These are phyloP conservation scores for Stagonosporopsis cucurbitacearum DNA, from an alignment of 2,329 filamentous ascomycete genomes.

Conservation along the genomic window DNA sequence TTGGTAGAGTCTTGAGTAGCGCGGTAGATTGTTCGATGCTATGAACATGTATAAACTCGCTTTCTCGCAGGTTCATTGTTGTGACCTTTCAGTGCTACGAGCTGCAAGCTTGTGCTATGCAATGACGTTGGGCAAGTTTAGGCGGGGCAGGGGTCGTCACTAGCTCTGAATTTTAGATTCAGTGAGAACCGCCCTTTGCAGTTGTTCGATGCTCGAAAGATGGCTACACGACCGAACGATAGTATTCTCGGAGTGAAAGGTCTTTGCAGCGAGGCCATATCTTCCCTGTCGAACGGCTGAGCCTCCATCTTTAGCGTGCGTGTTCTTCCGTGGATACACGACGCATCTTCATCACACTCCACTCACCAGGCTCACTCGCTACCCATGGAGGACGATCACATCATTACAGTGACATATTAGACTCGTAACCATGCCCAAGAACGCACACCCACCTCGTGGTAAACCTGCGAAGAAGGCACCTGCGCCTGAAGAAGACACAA, in stretches of 20 bases:
- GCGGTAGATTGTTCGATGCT: not conserved
- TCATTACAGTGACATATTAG: conserved; percentile 5
- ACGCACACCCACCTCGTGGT: conserved; percentile 55
- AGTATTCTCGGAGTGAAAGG: not conserved
- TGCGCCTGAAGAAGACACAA: conserved; percentile 56
- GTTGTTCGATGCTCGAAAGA: conserved; percentile 10
- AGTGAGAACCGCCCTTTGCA: conserved; percentile 5
- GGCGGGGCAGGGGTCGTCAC: conserved; percentile 10
- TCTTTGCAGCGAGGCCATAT: not conserved
- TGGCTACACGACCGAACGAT: conserved; percentile 10
- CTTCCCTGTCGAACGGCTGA: conserved; percentile 20
- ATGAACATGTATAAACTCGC: not conserved
- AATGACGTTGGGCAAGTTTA: conserved; percentile 17
- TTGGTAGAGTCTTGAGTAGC: not conserved
- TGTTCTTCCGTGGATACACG: conserved; percentile 22
- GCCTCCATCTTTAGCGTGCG: conserved; percentile 23
- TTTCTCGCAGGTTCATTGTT: not conserved
- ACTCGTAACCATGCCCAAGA: conserved; percentile 53
- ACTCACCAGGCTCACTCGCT: not conserved
- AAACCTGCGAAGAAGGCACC: conserved; percentile 50
- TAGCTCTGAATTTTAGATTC: conserved; percentile 18
- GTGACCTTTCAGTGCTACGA: not conserved
- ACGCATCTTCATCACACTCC: conserved; percentile 1
- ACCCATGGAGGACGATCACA: conserved; percentile 14
- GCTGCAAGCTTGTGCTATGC: not conserved